Evolutionary conservation across 352 stramenopile species (phyloP).

Genomic region (Chrysophaeum taylorii): DNA sequence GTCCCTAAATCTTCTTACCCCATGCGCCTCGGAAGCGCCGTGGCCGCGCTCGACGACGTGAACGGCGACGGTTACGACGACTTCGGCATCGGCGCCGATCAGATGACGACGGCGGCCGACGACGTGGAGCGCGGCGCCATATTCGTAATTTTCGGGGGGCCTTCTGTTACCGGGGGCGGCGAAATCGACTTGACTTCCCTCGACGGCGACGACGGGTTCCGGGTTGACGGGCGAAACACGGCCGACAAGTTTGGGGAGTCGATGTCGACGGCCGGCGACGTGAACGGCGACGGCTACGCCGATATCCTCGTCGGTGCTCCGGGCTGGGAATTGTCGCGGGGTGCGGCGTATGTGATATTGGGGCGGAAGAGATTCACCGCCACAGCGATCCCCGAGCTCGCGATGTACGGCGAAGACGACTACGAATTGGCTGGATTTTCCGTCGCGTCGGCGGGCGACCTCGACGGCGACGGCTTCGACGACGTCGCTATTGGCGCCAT

Average conservation of each 20-base stretch:
- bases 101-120: too few relatives aligned
- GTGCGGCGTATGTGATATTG: conserved; percentile 3
- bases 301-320: conserved; percentile 13
- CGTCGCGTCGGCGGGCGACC: conserved; percentile 1
- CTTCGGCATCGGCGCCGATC: background rate
- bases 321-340: background rate
- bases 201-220: conserved; percentile 8
- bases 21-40: background rate
- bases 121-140: background rate
- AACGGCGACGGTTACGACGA: conserved; percentile 12
- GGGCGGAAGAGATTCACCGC: background rate
- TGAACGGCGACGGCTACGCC: conserved; percentile 15
- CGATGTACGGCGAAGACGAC: background rate
- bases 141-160: conserved; percentile 2
- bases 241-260: background rate
- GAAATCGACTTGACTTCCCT: background rate
- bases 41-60: background rate
- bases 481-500: conserved; percentile 10
- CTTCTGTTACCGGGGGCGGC: too few relatives aligned
- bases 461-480: conserved; percentile 14
- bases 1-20: too few relatives aligned
- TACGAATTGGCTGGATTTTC: background rate
- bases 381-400: background rate
- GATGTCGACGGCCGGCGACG: conserved; percentile 12
- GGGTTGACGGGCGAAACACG: background rate